Evolutionary conservation across 2,329 filamentous ascomycete species (phyloP).

Genomic region (Arthroderma sp.): DNA sequence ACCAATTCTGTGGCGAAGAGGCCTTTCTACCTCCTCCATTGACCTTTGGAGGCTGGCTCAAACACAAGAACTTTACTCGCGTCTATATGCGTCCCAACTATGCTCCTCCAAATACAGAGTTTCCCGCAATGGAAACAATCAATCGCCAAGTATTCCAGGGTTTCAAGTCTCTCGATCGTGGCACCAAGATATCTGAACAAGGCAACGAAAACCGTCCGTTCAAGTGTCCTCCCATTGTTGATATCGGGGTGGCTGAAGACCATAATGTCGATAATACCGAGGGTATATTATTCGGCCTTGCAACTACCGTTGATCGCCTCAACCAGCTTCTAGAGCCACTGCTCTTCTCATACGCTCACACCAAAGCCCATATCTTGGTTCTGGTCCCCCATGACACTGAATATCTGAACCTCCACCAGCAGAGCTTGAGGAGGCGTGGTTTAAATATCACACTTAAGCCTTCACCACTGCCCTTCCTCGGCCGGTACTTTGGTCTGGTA

Average conservation of each 20-base stretch:
- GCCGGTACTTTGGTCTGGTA: constrained; percentile 31
- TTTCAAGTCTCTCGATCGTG: constrained; percentile 26
- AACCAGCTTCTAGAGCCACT: constrained; percentile 28
- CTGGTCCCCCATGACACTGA: constrained; percentile 29
- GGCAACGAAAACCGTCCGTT: constrained; percentile 18
- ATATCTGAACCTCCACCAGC: constrained; percentile 26
- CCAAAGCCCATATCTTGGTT: constrained; percentile 28
- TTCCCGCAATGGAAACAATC: constrained; percentile 26
- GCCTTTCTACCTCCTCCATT: constrained; percentile 20
- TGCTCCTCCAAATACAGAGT: constrained; percentile 24
- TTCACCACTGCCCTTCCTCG: constrained; percentile 29
- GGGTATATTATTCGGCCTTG: constrained; percentile 29
- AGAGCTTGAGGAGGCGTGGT: constrained; percentile 29
- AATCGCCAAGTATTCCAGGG: constrained; percentile 25
- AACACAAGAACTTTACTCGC: constrained; percentile 32
- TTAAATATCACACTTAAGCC: constrained; percentile 27
- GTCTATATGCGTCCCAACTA: constrained; percentile 28
- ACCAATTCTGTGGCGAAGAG: constrained; percentile 22
- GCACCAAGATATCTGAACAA: constrained; percentile 21
- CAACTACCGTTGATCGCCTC: constrained; percentile 31
- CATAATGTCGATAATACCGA: constrained; percentile 27
- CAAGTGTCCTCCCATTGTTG: constrained; percentile 27
- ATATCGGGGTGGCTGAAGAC: constrained; percentile 29
- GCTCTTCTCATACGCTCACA: constrained; percentile 30
- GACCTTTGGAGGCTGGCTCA: constrained; percentile 29